phyloP scores from a whole-genome alignment of 169 alveolate species.

The Eimeria sp. region DNA sequence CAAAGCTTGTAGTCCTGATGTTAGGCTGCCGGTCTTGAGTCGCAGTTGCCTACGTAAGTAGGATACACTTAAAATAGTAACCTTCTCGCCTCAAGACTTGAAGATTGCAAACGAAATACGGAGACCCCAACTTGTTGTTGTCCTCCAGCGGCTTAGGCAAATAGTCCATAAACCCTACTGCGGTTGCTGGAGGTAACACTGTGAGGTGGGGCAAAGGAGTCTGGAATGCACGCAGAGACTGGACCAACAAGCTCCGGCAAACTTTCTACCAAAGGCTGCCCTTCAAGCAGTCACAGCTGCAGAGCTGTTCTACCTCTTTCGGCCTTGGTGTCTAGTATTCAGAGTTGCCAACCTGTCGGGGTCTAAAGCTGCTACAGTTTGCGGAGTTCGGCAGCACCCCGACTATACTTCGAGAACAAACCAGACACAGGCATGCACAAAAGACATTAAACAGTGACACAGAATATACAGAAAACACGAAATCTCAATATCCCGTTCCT shows the following conservation, averaged over 20 bases:
- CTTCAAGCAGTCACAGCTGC: neutral
- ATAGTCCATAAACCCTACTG: neutral
- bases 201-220: neutral
- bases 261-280: neutral
- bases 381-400: neutral
- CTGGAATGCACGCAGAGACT: neutral
- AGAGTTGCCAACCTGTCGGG: neutral
- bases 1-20: neutral
- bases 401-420: too few relatives aligned
- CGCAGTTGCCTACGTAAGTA: neutral
- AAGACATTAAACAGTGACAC: neutral
- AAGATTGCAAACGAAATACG: neutral
- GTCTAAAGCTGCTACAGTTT: neutral
- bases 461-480: too few relatives aligned
- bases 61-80: neutral
- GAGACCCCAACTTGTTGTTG: neutral
- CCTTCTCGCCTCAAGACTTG: neutral
- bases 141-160: neutral
- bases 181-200: neutral
- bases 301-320: neutral
- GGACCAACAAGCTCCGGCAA: neutral
- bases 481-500: too few relatives aligned
- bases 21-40: neutral
- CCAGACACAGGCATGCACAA: too few relatives aligned
- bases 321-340: neutral